Evolutionary conservation across 139 green algal species (phyloP), one percentile per base, ranked within the genome.

Genomic region (Spirogloea muscicola): DNA sequence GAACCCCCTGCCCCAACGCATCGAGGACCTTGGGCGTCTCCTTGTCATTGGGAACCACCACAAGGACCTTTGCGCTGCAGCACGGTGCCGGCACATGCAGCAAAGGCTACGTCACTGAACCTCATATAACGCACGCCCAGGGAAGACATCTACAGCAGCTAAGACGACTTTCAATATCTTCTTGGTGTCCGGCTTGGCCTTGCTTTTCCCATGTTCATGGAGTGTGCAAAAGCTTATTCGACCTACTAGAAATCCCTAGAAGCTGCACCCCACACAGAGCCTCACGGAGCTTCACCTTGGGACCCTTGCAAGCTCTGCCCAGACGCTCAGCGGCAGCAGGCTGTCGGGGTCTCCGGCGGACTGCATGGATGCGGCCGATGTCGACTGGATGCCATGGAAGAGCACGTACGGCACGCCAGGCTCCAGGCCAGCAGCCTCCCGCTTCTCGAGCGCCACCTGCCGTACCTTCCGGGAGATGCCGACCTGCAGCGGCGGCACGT

Each of bases 361-460:
- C 9, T 31, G 36, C 70, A 79, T 79, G 41, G 62, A 67, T 0
- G 70, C 70, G 6, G 59, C 44, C 29, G 60, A 76, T 1, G 27
- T 27, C 7, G 70, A 79, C 37, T 79, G 36, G 27, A 79, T 18
- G 48, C 70, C 70, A 43, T 79, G 70, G 27, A 79, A 25, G n/a
- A 79, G 36, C 21, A 34, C 37, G 61, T 67, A 79, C n/a, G n/a
- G n/a, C 25, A 41, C n/a, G 48, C 59, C 59, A 16, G 40, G 2
- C 27, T 16, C 31, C 59, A 77, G 37, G 16, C 70, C 70, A 5
- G 59, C 59, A 5, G 60, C 42, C n/a, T 13, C 33, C 16, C 9
- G 27, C 18, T 66, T 61, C n/a, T 48, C 60, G n/a, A 34, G 40
- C 61, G 58, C 68, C 5, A 62, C 70, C 36, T 69, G 25, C 4